Evolutionary conservation across 306 rosid species (phyloP), one percentile per base, ranked within the genome.

Genomic region (Biancaea sappan): DNA sequence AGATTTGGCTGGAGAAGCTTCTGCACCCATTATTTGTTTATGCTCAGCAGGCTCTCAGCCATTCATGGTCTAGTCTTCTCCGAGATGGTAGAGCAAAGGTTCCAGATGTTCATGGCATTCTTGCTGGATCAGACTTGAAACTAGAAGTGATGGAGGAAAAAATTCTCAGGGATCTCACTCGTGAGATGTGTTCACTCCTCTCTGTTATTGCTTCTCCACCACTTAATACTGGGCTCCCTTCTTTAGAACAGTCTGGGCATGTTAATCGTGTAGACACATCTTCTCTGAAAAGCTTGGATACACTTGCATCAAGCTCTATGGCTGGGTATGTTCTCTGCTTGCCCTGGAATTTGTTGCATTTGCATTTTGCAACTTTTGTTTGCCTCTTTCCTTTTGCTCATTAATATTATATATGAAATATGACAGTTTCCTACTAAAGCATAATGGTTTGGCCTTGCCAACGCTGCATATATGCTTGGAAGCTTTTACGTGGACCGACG

Each of bases 61-160:
- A 82, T 80, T 88, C 99, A 31, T 95, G 99, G 99, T 84, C 88
- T 56, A 81, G 89, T 83, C 93, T 95, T 84, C 82, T 92, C 76
- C 96, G 54, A 69, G 92, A 92, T 70, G 98, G 99, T 46, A 92
- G 89, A 85, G 96, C 96, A 40, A 90, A 87, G 79, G 96, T 88
- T 82, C 99, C 99, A 11, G 98, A 95, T 86, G 84, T 81, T 40
- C 87, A 70, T 29, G 86, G 87, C 68, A 83, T 92, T 80, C 83
- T 77, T 63, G 73, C 87, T 47, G 92, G 97, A 74, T 86, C 96
- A 6, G 98, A 95, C 88, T 84, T 90, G 83, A 92, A 88, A 88
- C 86, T 83, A 31, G 99, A 95, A 84, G 98, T 95, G 72, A 90
- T 95, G 89, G 98, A 90, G 86, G 98, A 95, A 81, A 95, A 83